Evolutionary conservation across 805 yeast genomes (phyloP), one percentile per base, ranked within the genome.

Genomic region (Lipomyces lipofer): DNA sequence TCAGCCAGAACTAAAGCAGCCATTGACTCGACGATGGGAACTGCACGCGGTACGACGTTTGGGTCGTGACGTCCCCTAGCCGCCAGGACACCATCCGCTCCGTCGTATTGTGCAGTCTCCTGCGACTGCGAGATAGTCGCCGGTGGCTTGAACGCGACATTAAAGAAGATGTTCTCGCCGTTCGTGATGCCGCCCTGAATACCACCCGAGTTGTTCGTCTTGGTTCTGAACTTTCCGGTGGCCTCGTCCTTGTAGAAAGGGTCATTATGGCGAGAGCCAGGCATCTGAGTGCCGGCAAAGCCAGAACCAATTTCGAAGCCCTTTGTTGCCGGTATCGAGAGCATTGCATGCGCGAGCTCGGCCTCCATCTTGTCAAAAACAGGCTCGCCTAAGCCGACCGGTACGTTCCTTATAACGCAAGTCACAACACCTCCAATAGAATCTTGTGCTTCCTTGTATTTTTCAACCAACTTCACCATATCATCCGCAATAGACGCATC

Each of bases 31-130:
- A 94, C 98, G 67, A 94, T 94, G 49, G 99, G 98, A 58, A 94
- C 89, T 36, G 99, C 99, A 72, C 99, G 84, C 63, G 99, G 99
- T 19, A 95, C 95, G 51, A 94, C 99, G 67, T 91, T 88, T 30
- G 99, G 99, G 70, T 94, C 99, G 68, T 94, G 99, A 79, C 99
- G 87, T 52, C 99, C 99, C 71, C 92, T 85, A 32, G 99, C 97
- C 49, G 94, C 96, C 56, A 94, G 78, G 8, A 85, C 82, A 68
- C 99, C 99, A 47, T 75, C 82, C 63, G 80, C 78, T 66, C 99
- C 99, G 24, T 87, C 91, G 74, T 91, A 94, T 45, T 94, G 81
- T 25, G 89, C 81, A 15, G 99, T 94, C 39, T 77, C 73, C 76
- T 94, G 99, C 66, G 86, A 94, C 76, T 91, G 95, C 49, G 94